Conservation (phyloP, 139 green algal genomes). For the Spirogloea muscicola region DNA sequence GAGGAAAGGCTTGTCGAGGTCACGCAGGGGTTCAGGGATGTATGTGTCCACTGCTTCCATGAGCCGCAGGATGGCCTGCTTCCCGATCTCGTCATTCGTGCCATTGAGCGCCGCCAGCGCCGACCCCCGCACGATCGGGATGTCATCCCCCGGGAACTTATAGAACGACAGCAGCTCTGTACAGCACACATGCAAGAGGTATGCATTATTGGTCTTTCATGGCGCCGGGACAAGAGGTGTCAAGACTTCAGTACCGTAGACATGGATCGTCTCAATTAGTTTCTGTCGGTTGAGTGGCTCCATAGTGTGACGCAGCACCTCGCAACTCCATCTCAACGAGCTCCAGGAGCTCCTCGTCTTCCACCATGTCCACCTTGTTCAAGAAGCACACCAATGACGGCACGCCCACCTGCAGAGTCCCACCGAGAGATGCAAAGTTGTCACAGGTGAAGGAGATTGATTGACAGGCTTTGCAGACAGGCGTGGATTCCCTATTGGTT, state of each 20-base stretch:
- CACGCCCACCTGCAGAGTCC: slow-evolving; percentile 92
- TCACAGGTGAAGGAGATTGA: too few species aligned
- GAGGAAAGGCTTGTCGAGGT: slow-evolving; percentile 92
- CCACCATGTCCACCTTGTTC: slow-evolving; percentile 96
- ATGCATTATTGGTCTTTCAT: too few species aligned
- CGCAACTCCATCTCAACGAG: slow-evolving; percentile 98
- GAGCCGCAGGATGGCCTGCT: slow-evolving; percentile 74
- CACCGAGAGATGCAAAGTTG: too few species aligned
- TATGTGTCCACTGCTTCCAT: slow-evolving; percentile 73
- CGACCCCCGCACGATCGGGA: slow-evolving; percentile 78
- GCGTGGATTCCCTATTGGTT: too few species aligned
- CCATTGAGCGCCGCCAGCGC: slow-evolving; percentile 73
- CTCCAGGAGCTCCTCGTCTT: slow-evolving; percentile 95
- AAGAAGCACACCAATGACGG: slow-evolving; percentile 94
- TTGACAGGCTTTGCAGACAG: too few species aligned
- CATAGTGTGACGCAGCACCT: too few species aligned
- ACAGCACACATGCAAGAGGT: too few species aligned
- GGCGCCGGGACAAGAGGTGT: too few species aligned
- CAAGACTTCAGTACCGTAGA: too few species aligned
- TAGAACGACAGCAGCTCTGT: slow-evolving; percentile 96
- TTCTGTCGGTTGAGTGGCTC: too few species aligned
- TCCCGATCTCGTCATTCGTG: slow-evolving; percentile 74
- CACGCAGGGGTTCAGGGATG: slow-evolving; percentile 72
- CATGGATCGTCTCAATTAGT: too few species aligned
- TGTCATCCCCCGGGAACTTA: slow-evolving; percentile 89